These are phyloP conservation scores for Termitomyces sp. DNA, from an alignment of 768 basidiomycete species.

Conservation along the genomic window DNA sequence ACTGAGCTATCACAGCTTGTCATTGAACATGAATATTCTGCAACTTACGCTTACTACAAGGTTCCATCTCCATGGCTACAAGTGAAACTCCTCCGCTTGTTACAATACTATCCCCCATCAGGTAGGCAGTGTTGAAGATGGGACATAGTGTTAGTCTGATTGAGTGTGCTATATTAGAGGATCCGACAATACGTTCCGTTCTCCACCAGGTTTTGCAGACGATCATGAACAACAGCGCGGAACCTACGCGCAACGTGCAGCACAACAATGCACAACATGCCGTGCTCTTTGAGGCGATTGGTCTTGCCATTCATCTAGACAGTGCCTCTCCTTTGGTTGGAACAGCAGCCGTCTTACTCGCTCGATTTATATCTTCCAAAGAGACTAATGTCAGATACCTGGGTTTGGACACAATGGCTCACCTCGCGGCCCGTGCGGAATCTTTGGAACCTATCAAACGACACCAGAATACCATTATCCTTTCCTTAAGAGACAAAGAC, in stretches of 20 bases:
- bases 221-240: conserved; percentile 88
- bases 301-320: conserved; percentile 94
- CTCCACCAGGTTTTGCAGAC: conserved; percentile 83
- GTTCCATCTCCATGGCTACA: conserved; percentile 98
- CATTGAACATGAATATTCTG: conserved; percentile 84
- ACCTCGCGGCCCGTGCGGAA: conserved; percentile 91
- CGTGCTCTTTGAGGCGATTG: conserved; percentile 96
- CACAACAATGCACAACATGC: conserved; percentile 99
- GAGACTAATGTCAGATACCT: conserved; percentile 99
- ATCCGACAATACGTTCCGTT: conserved; percentile 71
- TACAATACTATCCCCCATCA: conserved; percentile 96
- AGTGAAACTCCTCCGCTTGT: conserved; percentile 86
- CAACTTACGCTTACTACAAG: conserved; percentile 95
- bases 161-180: conserved; percentile 48
- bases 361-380: conserved; percentile 95
- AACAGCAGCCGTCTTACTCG: conserved; percentile 86
- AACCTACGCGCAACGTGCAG: conserved; percentile 91
- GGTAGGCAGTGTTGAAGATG: conserved; percentile 44
- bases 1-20: conserved; percentile 57
- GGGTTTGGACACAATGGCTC: conserved; percentile 96
- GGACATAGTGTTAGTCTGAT: not conserved
- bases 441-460: conserved; percentile 90
- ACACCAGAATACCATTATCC: conserved; percentile 93
- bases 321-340: conserved; percentile 85
- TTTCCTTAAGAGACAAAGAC: conserved; percentile 93